Evolutionary conservation across 257 asterid genomes (phyloP).

Genomic region (Fraxinus pennsylvanica): DNA sequence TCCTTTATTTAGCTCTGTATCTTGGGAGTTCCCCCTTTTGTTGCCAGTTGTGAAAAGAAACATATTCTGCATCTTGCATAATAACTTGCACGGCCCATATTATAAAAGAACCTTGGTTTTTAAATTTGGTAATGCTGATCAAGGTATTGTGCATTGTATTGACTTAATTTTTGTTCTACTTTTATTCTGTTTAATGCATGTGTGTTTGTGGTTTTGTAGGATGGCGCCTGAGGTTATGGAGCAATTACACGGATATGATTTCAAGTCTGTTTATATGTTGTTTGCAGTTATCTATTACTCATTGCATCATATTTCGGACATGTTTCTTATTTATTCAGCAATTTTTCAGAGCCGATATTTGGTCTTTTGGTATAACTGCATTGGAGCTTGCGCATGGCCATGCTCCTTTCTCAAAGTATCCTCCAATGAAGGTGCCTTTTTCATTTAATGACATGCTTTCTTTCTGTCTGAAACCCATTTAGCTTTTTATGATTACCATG

Average conservation of each 20-base stretch:
- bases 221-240: slow-evolving; percentile 99
- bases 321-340: slow-evolving; percentile 23
- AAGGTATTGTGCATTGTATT: slow-evolving; percentile 18
- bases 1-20: slow-evolving; percentile 15
- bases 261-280: slow-evolving; percentile 65
- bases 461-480: slow-evolving; percentile 16
- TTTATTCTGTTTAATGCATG: slow-evolving; percentile 17
- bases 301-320: slow-evolving; percentile 11
- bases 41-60: slow-evolving; percentile 9
- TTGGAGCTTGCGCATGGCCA: slow-evolving; percentile 99
- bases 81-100: not conserved
- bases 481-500: slow-evolving; percentile 8
- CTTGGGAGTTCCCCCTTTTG: slow-evolving; percentile 4
- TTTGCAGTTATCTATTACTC: slow-evolving; percentile 22
- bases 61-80: not conserved
- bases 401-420: slow-evolving; percentile 98
- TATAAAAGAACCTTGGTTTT: slow-evolving; percentile 10
- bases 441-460: slow-evolving; percentile 9
- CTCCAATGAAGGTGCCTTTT: slow-evolving; percentile 89
- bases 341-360: slow-evolving; percentile 84
- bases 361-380: slow-evolving; percentile 99
- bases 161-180: slow-evolving; percentile 12
- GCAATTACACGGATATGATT: slow-evolving; percentile 92
- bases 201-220: slow-evolving; percentile 53
- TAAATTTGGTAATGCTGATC: not conserved